These are phyloP conservation scores for Brassica balearica DNA, from an alignment of 441 rosid species.

Conservation along the genomic window DNA sequence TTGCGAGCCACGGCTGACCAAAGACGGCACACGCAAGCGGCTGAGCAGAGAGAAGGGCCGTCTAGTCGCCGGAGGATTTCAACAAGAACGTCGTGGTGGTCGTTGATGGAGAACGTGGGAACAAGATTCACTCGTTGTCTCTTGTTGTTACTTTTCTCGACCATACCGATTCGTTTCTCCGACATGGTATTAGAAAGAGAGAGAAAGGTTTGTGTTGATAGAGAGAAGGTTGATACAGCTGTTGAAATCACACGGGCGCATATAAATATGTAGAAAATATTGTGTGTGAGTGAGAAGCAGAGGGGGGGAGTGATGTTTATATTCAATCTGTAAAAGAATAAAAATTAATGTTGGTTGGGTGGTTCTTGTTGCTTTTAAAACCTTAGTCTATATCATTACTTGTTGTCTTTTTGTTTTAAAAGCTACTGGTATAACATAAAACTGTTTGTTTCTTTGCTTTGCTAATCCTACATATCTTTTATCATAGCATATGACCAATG, in stretches of 20 bases:
- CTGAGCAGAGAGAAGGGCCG: conserved; percentile 80
- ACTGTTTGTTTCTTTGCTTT: conserved; percentile 41
- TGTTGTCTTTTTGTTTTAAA: conserved; percentile 40
- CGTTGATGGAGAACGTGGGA: conserved; percentile 61
- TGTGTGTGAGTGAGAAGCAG: conserved; percentile 39
- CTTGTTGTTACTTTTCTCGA: conserved; percentile 39
- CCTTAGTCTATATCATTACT: conserved; percentile 37
- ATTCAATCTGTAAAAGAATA: conserved; percentile 29
- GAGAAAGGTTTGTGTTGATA: not conserved
- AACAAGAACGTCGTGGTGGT: conserved; percentile 76
- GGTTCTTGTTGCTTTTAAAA: conserved; percentile 36
- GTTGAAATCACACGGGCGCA: conserved; percentile 40
- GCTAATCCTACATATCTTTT: conserved; percentile 15
- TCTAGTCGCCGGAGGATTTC: conserved; percentile 79
- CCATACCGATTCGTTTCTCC: conserved; percentile 30
- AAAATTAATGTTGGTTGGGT: conserved; percentile 40
- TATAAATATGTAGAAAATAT: conserved; percentile 20
- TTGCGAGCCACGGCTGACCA: conserved; percentile 75
- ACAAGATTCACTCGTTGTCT: conserved; percentile 40
- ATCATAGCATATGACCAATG: not conserved
- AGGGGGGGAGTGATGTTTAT: conserved; percentile 32
- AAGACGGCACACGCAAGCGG: conserved; percentile 90
- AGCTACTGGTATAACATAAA: conserved; percentile 35
- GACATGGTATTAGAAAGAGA: conserved; percentile 33
- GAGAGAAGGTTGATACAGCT: conserved; percentile 33